phyloP scores from a whole-genome alignment of 2,329 filamentous ascomycete species.

The Acrocalymma vagum region DNA sequence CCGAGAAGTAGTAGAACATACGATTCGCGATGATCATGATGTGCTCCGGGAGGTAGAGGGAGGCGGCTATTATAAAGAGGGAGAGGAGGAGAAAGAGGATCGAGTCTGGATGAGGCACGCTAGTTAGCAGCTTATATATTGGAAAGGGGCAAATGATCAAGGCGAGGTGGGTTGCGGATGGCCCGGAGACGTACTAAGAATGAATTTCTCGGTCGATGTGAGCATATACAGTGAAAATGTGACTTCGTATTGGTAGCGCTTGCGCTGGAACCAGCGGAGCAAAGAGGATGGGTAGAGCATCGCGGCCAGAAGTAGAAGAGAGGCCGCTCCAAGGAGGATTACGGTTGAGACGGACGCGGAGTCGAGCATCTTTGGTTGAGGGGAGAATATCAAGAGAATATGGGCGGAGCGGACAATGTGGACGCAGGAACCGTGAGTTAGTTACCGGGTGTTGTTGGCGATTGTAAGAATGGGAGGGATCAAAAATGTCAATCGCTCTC shows the following conservation, averaged over 20 bases:
- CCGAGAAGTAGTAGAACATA: slow-evolving; percentile 94
- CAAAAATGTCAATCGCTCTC: too few species aligned
- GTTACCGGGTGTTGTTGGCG: not conserved
- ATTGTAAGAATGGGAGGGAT: not conserved
- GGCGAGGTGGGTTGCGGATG: slow-evolving; percentile 4
- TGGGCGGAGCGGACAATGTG: slow-evolving; percentile 5
- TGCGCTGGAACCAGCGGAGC: slow-evolving; percentile 87
- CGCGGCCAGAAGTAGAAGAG: slow-evolving; percentile 52
- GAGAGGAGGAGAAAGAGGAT: slow-evolving; percentile 89
- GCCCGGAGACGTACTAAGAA: slow-evolving; percentile 78
- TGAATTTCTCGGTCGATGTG: slow-evolving; percentile 93
- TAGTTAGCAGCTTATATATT: slow-evolving; percentile 12
- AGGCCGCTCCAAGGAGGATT: slow-evolving; percentile 44
- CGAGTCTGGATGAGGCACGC: slow-evolving; percentile 78
- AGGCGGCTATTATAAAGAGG: slow-evolving; percentile 84
- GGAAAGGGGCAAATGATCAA: slow-evolving; percentile 3
- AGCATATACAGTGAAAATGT: slow-evolving; percentile 98
- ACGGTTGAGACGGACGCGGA: slow-evolving; percentile 45
- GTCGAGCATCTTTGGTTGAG: slow-evolving; percentile 33
- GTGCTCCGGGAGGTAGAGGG: slow-evolving; percentile 94
- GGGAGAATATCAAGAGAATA: not conserved
- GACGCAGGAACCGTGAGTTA: too few species aligned
- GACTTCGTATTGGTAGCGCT: slow-evolving; percentile 98
- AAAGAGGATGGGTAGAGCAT: slow-evolving; percentile 63
- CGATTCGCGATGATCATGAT: slow-evolving; percentile 82